These are phyloP conservation scores for Sordariomycetes sp. DNA, from an alignment of 2,329 filamentous ascomycete genomes.

Conservation along the genomic window DNA sequence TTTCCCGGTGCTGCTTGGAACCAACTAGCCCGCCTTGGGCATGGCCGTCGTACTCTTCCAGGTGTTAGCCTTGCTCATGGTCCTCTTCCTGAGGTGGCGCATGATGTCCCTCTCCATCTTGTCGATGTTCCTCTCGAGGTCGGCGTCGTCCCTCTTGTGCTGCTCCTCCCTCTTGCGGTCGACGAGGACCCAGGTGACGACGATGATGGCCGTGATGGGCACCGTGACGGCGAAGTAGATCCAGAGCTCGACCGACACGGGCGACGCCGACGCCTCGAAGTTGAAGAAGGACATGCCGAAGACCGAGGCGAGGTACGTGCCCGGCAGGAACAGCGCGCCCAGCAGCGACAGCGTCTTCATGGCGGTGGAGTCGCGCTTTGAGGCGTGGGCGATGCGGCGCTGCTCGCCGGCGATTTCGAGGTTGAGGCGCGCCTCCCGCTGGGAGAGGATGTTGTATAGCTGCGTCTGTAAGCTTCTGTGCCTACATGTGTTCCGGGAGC, in stretches of 20 bases:
- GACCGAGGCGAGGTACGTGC: constrained; percentile 52
- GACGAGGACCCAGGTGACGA: constrained; percentile 45
- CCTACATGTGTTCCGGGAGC: neutral
- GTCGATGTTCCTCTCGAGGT: constrained; percentile 45
- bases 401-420: constrained; percentile 54
- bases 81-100: constrained; percentile 44
- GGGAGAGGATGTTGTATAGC: constrained; percentile 59
- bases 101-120: constrained; percentile 50
- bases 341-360: constrained; percentile 59
- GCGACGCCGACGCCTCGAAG: constrained; percentile 34
- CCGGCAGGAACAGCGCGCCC: constrained; percentile 54
- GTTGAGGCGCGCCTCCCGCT: constrained; percentile 55
- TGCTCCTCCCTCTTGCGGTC: constrained; percentile 39
- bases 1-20: too few species aligned
- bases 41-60: constrained; percentile 34
- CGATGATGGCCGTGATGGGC: constrained; percentile 45
- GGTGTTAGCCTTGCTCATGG: constrained; percentile 45
- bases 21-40: constrained; percentile 11
- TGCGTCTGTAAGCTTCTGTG: constrained; percentile 13
- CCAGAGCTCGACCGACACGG: constrained; percentile 46
- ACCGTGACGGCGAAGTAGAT: constrained; percentile 55
- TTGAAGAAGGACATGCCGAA: constrained; percentile 62
- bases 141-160: constrained; percentile 38
- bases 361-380: constrained; percentile 52
- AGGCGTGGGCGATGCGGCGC: constrained; percentile 47